phyloP scores from a whole-genome alignment of 2,329 filamentous ascomycete genomes.

The Aspergillus novoparasiticus region DNA sequence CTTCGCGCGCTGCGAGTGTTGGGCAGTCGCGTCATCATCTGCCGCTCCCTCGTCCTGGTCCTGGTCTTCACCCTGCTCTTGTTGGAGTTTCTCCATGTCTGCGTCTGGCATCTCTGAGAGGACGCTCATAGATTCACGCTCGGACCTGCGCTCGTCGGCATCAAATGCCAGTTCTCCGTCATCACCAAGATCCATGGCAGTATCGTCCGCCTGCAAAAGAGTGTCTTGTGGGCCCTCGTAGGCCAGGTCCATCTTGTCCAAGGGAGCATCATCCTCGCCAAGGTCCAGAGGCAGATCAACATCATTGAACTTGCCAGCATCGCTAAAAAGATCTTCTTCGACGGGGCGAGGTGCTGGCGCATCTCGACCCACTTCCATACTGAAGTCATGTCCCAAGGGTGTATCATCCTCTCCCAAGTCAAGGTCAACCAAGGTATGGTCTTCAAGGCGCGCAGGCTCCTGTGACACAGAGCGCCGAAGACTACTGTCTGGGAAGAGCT shows the following conservation, averaged over 20 bases:
- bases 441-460: constrained; percentile 58
- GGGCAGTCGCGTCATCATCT: constrained; percentile 55
- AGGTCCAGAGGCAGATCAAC: constrained; percentile 54
- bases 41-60: constrained; percentile 50
- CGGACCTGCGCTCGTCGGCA: constrained; percentile 51
- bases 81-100: constrained; percentile 47
- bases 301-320: constrained; percentile 67
- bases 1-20: constrained; percentile 72
- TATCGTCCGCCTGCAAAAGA: constrained; percentile 58
- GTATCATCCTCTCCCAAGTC: constrained; percentile 67
- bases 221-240: constrained; percentile 52
- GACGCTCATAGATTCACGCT: constrained; percentile 66
- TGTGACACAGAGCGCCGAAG: constrained; percentile 51
- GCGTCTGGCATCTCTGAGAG: constrained; percentile 58
- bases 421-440: constrained; percentile 74
- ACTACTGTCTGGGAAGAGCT: constrained; percentile 72
- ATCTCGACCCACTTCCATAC: constrained; percentile 88
- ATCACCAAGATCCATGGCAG: constrained; percentile 46
- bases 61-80: constrained; percentile 46
- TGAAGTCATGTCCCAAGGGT: constrained; percentile 66
- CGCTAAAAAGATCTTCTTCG: constrained; percentile 55
- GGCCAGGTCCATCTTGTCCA: constrained; percentile 40
- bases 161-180: constrained; percentile 59
- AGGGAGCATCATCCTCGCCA: constrained; percentile 49
- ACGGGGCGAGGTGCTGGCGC: constrained; percentile 68